A percentile compares a stretch with the other conserved stretches of the same genome.
Evolutionary conservation across 805 yeast species (phyloP).

Genomic region (Naumovozyma castellii): DNA sequence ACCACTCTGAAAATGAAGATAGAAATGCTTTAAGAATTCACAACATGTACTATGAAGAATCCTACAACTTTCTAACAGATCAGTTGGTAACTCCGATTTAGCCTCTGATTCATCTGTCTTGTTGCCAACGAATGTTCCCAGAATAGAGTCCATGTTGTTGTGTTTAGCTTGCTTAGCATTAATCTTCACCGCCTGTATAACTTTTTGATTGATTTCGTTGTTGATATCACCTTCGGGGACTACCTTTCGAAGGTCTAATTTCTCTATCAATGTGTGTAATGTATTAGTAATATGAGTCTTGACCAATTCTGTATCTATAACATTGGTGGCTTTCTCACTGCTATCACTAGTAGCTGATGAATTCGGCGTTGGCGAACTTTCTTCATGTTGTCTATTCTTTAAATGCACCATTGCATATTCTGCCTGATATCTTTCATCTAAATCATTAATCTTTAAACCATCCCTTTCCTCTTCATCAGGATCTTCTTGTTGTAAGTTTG

Average conservation of each 20-base stretch:
- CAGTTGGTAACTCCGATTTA: slow-evolving; percentile 28
- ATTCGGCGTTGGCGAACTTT: not conserved
- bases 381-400: slow-evolving; percentile 5
- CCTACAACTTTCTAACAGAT: slow-evolving; percentile 41
- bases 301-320: slow-evolving; percentile 16
- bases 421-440: slow-evolving; percentile 38
- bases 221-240: slow-evolving; percentile 15
- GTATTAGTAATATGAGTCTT: slow-evolving; percentile 10
- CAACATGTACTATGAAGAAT: slow-evolving; percentile 63
- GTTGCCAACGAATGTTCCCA: slow-evolving; percentile 20
- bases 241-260: slow-evolving; percentile 26
- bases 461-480: slow-evolving; percentile 32
- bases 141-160: slow-evolving; percentile 18
- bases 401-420: slow-evolving; percentile 46
- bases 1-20: slow-evolving; percentile 50
- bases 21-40: slow-evolving; percentile 69
- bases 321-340: slow-evolving; percentile 6
- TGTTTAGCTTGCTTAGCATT: slow-evolving; percentile 46
- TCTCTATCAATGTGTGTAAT: slow-evolving; percentile 11
- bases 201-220: slow-evolving; percentile 31
- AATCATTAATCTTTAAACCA: slow-evolving; percentile 43
- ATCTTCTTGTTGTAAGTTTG: slow-evolving; percentile 30
- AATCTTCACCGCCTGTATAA: slow-evolving; percentile 39
- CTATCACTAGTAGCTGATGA: not conserved
- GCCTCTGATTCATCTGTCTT: slow-evolving; percentile 26